Evolutionary conservation across 1,284 basidiomycete genomes (phyloP).

Genomic region (Ustilago curta): DNA sequence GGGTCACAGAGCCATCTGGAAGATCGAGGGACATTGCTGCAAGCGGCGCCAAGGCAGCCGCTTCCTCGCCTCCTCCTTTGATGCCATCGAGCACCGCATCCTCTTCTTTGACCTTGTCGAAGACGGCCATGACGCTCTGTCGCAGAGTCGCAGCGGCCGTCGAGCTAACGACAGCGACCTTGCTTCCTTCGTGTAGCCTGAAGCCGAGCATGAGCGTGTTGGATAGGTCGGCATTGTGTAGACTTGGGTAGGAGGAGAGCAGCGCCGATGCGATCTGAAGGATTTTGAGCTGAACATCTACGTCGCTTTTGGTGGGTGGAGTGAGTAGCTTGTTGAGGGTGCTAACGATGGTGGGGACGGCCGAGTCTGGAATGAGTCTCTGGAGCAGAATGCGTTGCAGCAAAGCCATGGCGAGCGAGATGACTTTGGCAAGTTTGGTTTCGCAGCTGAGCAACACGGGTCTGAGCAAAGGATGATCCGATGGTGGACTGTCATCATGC

Average conservation of each 20-base stretch:
- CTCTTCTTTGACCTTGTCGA: slow-evolving; percentile 90
- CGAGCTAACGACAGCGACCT: slow-evolving; percentile 93
- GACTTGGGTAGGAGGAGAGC: slow-evolving; percentile 55
- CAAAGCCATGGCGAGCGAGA: slow-evolving; percentile 88
- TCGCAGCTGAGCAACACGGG: slow-evolving; percentile 94
- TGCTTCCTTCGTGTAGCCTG: slow-evolving; percentile 86
- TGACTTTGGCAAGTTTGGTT: slow-evolving; percentile 92
- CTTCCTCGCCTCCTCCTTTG: slow-evolving; percentile 62
- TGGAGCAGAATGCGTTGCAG: slow-evolving; percentile 90
- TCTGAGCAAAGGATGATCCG: slow-evolving; percentile 78
- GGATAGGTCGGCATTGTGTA: slow-evolving; percentile 61
- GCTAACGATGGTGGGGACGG: slow-evolving; percentile 43
- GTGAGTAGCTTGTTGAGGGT: slow-evolving; percentile 58
- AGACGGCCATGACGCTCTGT: slow-evolving; percentile 96
- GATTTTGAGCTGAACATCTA: slow-evolving; percentile 67
- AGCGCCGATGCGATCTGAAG: slow-evolving; percentile 64
- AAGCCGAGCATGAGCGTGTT: slow-evolving; percentile 87
- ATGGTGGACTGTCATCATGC: slow-evolving; percentile 20
- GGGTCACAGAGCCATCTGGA: slow-evolving; percentile 62
- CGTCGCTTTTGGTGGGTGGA: slow-evolving; percentile 54
- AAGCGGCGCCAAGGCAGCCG: slow-evolving; percentile 61
- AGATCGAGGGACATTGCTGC: slow-evolving; percentile 61
- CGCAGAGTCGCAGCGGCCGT: slow-evolving; percentile 96
- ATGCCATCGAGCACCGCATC: slow-evolving; percentile 71
- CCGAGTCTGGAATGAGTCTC: slow-evolving; percentile 74